Conservation (phyloP, 148 eudicot species). For the Rheum nobile region DNA sequence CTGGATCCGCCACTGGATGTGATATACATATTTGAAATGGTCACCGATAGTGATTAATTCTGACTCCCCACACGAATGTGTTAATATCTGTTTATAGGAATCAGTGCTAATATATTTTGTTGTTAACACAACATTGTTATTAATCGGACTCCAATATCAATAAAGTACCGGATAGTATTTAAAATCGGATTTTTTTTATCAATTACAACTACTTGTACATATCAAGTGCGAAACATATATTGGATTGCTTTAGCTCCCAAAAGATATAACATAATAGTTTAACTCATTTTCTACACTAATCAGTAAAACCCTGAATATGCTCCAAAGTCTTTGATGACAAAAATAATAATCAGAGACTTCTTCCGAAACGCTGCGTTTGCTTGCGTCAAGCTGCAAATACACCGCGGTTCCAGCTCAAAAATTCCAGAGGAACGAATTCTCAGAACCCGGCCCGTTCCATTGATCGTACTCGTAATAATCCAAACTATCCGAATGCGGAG, state of each 20-base stretch:
- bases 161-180: not conserved
- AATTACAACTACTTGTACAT: not conserved
- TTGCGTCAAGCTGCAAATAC: not conserved
- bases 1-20: no score
- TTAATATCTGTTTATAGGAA: no score
- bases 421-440: slow-evolving; percentile 10
- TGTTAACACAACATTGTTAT: no score
- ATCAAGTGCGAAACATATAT: not conserved
- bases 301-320: not conserved
- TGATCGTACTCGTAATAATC: slow-evolving; percentile 15
- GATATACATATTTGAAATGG: no score
- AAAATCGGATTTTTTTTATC: not conserved
- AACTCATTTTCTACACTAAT: not conserved
- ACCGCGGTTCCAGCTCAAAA: not conserved
- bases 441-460: not conserved
- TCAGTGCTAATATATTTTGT: no score
- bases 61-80: no score
- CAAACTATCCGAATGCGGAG: slow-evolving; percentile 16
- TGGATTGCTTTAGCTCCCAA: not conserved
- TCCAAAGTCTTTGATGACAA: not conserved
- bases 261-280: not conserved
- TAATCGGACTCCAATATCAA: no score
- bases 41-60: no score
- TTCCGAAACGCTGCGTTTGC: not conserved
- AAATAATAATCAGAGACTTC: not conserved